Evolutionary conservation across 2,329 filamentous ascomycete genomes (phyloP).

Genomic region (Ambrosiella beaveri): DNA sequence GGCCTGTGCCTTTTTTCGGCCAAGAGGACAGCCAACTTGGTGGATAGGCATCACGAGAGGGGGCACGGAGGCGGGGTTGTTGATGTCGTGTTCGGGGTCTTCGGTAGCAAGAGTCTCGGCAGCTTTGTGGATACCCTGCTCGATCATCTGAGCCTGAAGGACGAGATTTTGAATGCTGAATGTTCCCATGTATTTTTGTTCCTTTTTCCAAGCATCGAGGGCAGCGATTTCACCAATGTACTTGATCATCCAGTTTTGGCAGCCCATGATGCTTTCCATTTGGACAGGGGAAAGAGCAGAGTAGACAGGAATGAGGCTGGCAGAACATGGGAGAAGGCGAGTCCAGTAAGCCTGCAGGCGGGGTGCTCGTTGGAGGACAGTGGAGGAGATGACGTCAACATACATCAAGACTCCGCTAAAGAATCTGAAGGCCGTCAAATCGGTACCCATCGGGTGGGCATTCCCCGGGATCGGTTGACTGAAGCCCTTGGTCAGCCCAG

Average conservation of each 20-base stretch:
- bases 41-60: constrained; percentile 11
- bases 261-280: constrained; percentile 35
- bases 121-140: constrained; percentile 21
- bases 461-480: constrained; percentile 20
- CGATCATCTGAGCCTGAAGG: constrained; percentile 26
- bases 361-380: constrained; percentile 27
- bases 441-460: constrained; percentile 25
- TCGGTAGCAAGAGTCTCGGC: constrained; percentile 17
- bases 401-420: constrained; percentile 30
- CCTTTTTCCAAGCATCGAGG: constrained; percentile 38
- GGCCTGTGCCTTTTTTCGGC: constrained; percentile 6
- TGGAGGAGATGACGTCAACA: constrained; percentile 33
- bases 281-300: constrained; percentile 19
- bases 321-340: constrained; percentile 21
- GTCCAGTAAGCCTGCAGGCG: constrained; percentile 26
- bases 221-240: constrained; percentile 36
- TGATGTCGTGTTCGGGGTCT: constrained; percentile 2
- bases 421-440: constrained; percentile 31
- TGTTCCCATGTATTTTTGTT: constrained; percentile 24
- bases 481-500: constrained; percentile 20
- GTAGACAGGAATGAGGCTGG: constrained; percentile 9
- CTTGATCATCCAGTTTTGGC: constrained; percentile 39
- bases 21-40: constrained; percentile 11
- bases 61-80: constrained; percentile 1
- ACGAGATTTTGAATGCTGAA: constrained; percentile 31